Evolutionary conservation across 352 stramenopile species (phyloP).

Genomic region (Phytophthora chlamydospora): DNA sequence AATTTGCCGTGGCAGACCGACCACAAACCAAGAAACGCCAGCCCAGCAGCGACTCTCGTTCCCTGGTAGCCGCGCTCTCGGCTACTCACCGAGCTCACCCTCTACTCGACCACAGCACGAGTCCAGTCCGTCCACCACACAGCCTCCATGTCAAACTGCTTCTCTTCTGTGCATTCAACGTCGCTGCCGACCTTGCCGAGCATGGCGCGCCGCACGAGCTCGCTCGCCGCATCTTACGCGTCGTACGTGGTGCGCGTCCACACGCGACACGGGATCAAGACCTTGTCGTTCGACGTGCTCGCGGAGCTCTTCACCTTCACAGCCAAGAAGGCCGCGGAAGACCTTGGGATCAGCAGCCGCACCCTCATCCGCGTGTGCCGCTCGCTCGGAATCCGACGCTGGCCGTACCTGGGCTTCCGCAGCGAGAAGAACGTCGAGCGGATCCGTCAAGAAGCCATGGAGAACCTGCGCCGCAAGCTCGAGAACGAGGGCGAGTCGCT

Average conservation of each 20-base stretch:
- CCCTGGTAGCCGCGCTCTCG: slow-evolving; percentile 19
- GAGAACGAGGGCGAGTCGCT: slow-evolving; percentile 49
- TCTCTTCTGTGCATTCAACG: slow-evolving; percentile 32
- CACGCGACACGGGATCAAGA: slow-evolving; percentile 75
- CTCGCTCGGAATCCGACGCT: slow-evolving; percentile 76
- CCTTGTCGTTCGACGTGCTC: slow-evolving; percentile 76
- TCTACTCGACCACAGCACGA: slow-evolving; percentile 17
- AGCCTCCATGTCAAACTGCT: slow-evolving; percentile 24
- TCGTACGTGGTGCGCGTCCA: slow-evolving; percentile 69
- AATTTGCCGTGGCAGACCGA: slow-evolving; percentile 43
- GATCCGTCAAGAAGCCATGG: slow-evolving; percentile 77
- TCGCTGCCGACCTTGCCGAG: slow-evolving; percentile 20
- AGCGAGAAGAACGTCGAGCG: slow-evolving; percentile 84
- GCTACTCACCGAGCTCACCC: slow-evolving; percentile 1
- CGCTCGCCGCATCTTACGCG: slow-evolving; percentile 53
- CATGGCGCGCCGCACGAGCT: slow-evolving; percentile 25
- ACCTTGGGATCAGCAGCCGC: slow-evolving; percentile 78
- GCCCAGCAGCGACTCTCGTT: slow-evolving; percentile 15
- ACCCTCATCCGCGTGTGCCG: slow-evolving; percentile 81
- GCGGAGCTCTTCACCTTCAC: slow-evolving; percentile 75
- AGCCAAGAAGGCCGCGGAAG: slow-evolving; percentile 76
- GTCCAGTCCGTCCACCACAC: slow-evolving; percentile 9
- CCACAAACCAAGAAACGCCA: slow-evolving; percentile 25
- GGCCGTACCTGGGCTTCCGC: slow-evolving; percentile 81
- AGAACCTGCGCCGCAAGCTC: slow-evolving; percentile 77